Conservation (phyloP, 495 filamentous ascomycete genomes). For the Bombardia bombarda region DNA sequence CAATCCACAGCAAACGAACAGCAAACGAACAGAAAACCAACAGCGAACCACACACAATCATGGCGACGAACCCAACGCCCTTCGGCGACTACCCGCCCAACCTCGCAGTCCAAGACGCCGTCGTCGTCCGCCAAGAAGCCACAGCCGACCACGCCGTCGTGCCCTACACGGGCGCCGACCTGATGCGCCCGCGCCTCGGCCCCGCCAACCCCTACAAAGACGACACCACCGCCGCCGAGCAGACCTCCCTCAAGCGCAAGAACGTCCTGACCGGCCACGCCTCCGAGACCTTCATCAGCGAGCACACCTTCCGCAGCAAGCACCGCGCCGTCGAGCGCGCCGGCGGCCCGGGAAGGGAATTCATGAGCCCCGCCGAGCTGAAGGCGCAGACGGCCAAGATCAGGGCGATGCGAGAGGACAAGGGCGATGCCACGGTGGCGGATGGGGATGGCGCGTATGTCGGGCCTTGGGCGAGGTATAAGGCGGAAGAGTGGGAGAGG, state of each 20-base stretch:
- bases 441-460: constrained; percentile 83
- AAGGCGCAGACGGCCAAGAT: constrained; percentile 63
- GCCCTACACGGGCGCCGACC: constrained; percentile 58
- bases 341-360: constrained; percentile 35
- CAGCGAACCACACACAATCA: constrained; percentile 17
- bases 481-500: constrained; percentile 53
- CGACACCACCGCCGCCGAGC: constrained; percentile 33
- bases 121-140: constrained; percentile 42
- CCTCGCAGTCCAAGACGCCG: constrained; percentile 47
- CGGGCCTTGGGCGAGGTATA: constrained; percentile 89
- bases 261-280: constrained; percentile 88
- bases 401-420: constrained; percentile 65
- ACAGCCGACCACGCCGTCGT: constrained; percentile 49
- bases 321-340: constrained; percentile 63
- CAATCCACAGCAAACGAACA: background rate
- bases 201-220: constrained; percentile 77
- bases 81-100: constrained; percentile 50
- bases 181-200: constrained; percentile 60
- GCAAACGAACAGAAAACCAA: background rate
- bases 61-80: too few species aligned
- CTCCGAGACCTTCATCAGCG: constrained; percentile 80
- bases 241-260: constrained; percentile 58
- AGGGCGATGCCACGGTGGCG: constrained; percentile 72
- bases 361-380: constrained; percentile 30
- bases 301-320: constrained; percentile 76